Percentiles rank a stretch among this genome's conserved stretches.
phyloP scores from a whole-genome alignment of 169 alveolate genomes.

The Cryptosporidium tyzzeri region DNA sequence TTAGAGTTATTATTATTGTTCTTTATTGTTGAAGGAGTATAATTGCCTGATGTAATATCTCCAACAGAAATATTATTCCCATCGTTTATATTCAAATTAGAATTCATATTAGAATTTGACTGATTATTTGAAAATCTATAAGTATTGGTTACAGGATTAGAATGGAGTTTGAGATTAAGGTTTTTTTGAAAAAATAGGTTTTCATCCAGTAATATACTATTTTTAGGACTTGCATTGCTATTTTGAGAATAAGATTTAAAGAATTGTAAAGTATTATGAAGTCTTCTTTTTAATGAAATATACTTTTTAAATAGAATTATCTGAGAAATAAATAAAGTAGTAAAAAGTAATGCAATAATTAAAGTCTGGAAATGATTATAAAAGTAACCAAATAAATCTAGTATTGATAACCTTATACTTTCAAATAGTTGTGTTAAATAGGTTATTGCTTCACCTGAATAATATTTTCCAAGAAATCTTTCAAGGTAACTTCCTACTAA shows the following conservation, averaged over 20 bases:
- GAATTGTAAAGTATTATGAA: conserved; percentile 52
- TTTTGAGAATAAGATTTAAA: conserved; percentile 33
- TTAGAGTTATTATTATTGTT: background rate
- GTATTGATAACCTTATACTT: background rate
- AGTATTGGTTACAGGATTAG: conserved; percentile 37
- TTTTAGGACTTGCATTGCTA: conserved; percentile 27
- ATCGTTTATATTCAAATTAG: background rate
- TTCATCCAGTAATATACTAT: conserved; percentile 30
- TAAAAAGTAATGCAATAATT: background rate
- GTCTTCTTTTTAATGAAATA: conserved; percentile 55
- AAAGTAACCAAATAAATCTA: background rate
- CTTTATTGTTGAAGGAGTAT: background rate
- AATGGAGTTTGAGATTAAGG: conserved; percentile 25
- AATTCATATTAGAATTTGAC: background rate
- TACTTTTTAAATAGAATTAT: conserved; percentile 14
- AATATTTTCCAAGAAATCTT: background rate
- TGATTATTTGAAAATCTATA: background rate
- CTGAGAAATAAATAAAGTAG: conserved; percentile 17
- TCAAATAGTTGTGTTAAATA: background rate
- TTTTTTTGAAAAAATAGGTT: conserved; percentile 21
- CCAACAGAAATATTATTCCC: background rate
- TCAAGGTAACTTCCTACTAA: background rate
- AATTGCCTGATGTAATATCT: background rate
- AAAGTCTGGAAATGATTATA: background rate
- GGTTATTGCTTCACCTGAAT: background rate